Evolutionary conservation across 2,329 filamentous ascomycete genomes (phyloP).

Genomic region (Aspergillus hortae): DNA sequence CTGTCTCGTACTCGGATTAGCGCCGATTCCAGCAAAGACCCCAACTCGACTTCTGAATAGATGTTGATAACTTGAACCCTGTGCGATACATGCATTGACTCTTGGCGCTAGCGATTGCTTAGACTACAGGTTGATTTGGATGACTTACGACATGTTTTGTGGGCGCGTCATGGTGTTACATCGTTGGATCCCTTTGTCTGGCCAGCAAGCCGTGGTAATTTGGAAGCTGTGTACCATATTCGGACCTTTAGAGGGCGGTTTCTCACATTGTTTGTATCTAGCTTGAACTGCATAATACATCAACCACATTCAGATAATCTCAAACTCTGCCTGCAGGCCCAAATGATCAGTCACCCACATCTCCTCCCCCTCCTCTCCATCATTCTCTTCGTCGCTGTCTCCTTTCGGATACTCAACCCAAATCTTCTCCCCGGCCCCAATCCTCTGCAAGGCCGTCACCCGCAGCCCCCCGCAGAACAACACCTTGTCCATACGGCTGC

Average conservation of each 20-base stretch:
- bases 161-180: no score
- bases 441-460: slow-evolving; percentile 41
- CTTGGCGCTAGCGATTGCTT: no score
- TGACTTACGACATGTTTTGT: no score
- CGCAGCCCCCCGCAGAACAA: slow-evolving; percentile 40
- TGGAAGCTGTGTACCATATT: neutral
- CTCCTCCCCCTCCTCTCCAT: slow-evolving; percentile 36
- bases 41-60: slow-evolving; percentile 9
- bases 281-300: no score
- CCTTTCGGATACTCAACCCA: slow-evolving; percentile 33
- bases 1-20: slow-evolving; percentile 15
- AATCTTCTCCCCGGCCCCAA: slow-evolving; percentile 47
- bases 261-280: neutral
- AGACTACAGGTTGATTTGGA: no score
- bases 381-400: slow-evolving; percentile 31
- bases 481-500: slow-evolving; percentile 55
- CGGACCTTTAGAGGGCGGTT: neutral
- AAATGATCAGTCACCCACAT: slow-evolving; percentile 53
- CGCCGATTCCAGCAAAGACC: slow-evolving; percentile 12
- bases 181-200: no score
- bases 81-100: no score
- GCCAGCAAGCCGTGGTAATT: no score
- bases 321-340: slow-evolving; percentile 38
- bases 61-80: neutral
- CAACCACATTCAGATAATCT: neutral